Base-by-base conservation (phyloP, 805 yeast species). In the Hanseniaspora taiwanica region DNA sequence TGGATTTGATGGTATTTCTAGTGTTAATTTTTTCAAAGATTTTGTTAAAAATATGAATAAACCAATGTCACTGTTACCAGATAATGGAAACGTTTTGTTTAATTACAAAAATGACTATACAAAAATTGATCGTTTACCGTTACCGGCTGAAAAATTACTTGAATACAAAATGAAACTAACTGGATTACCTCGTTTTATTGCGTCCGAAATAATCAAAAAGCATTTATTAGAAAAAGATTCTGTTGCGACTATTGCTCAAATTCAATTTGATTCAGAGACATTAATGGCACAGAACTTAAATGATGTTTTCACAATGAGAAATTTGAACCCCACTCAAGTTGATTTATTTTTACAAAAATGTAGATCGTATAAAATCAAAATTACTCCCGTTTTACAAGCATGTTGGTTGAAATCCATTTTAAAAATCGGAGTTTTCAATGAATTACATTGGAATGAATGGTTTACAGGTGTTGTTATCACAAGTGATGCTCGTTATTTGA, bases 321-420 rank as follows among this genome's bases (percentile, higher is more conserved):
- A 13, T 8, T 5, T 29, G 13, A 8, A 16, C 14, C 13, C 17
- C 14, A 18, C 13, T 4, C 13, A 29, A 29, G 17, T 29, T 8
- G 8, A 13, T 29, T 6, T 5, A 29, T n/a, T 29, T 16, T 29
- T 29, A 8, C 21, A 32, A 27, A 19, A 40, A 46, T 21, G 32
- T 40, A 17, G 39, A 42, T 29, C 42, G 21, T 8, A n/a, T 4
- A 36, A 40, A 8, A 45, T 48, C 37, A 52, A 56, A 3, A 34
- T 54, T 27, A 54, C 59, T 3, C 54, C 56, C 4, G 49, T 52
- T 29, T 35, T 54, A 14, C 58, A 54, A 40, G 47, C 56, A 1
- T 45, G 48, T 31, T 43, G 50, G 37, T 46, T 50, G 31, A 44
- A 50, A 6, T 37, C 55, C 4, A 33, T 52, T 36, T 40, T 44